Evolutionary conservation across 176 grass and related monocot species (phyloP).

Genomic region (Oryza longistaminata): DNA sequence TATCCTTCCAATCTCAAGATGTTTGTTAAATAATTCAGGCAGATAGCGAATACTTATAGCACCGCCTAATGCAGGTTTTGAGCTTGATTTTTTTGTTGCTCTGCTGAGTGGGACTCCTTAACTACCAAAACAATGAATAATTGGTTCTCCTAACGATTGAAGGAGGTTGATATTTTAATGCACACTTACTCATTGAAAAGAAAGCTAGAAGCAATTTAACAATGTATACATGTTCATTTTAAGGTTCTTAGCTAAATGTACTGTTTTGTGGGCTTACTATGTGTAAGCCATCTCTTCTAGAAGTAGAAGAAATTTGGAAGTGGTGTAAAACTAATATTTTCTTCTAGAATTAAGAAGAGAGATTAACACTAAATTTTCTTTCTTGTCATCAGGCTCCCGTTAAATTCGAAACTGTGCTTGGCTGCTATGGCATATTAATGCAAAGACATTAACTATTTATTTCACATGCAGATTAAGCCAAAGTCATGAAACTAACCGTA

Average conservation of each 20-base stretch:
- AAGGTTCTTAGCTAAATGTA: background rate
- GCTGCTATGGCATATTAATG: background rate
- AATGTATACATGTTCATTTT: background rate
- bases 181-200: background rate
- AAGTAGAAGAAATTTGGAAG: constrained; percentile 32
- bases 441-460: background rate
- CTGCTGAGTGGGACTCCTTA: background rate
- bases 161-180: background rate
- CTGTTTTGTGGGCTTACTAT: background rate
- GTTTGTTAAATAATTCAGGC: background rate
- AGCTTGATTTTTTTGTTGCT: background rate
- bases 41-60: background rate
- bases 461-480: constrained; percentile 6
- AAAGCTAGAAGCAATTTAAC: background rate
- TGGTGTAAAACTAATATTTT: constrained; percentile 10
- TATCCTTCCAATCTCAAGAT: background rate
- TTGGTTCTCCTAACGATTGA: background rate
- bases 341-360: background rate
- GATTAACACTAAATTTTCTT: background rate
- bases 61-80: background rate
- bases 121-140: background rate
- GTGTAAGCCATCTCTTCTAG: constrained; percentile 25
- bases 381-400: background rate
- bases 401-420: background rate
- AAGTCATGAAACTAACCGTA: background rate